Evolutionary conservation across 106 monocot species (phyloP), one percentile per base, ranked within the genome.

Genomic region (Gastrodia elata): DNA sequence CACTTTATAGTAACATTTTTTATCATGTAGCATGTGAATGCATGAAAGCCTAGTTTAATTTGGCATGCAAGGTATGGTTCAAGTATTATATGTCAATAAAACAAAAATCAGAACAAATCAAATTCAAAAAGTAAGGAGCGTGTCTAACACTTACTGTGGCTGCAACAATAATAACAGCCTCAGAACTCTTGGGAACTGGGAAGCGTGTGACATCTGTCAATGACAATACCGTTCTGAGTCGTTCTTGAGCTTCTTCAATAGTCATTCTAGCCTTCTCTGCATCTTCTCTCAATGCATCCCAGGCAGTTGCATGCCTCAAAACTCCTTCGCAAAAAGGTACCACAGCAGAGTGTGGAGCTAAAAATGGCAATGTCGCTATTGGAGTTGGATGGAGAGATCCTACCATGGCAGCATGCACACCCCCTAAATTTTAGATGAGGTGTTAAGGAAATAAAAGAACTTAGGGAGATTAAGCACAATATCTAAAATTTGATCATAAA

Each of bases 361-460:
- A 91, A 79, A 98, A 98, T 44, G 93, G 98, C 43, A 93, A 78
- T 7, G 83, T 89, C 1, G 98, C 98, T 73, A 98, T 81, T 58
- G 98, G 91, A 39, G 82, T 89, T 30, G 93, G 98, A 71, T 98
- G 93, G 64, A 98, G 73, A 36, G 98, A 88, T 74, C 93, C 93
- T 74, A 98, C 98, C 93, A 98, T 98, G 5, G 98, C 98, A 75
- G 98, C 98, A 82, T 98, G 98, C 15, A 98, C 98, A 36, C 98
- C 98, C 1, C 98, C 98, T 98, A 57, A 26, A 39, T 13, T 69
- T 40, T 39, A 8, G 1, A 13, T 0, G 28, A n/a, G 18, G 3
- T n/a, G 20, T 67, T 34, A 35, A 0, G n/a, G n/a, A n/a, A n/a
- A n/a, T n/a, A 36, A 38, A 67, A 38, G n/a, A 67, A 67, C 16